A percentile compares a stretch with the other conserved stretches of the same genome.
Conservation (phyloP, 192 early-diverging fungal species). For the Phlyctochytrium arcticum region DNA sequence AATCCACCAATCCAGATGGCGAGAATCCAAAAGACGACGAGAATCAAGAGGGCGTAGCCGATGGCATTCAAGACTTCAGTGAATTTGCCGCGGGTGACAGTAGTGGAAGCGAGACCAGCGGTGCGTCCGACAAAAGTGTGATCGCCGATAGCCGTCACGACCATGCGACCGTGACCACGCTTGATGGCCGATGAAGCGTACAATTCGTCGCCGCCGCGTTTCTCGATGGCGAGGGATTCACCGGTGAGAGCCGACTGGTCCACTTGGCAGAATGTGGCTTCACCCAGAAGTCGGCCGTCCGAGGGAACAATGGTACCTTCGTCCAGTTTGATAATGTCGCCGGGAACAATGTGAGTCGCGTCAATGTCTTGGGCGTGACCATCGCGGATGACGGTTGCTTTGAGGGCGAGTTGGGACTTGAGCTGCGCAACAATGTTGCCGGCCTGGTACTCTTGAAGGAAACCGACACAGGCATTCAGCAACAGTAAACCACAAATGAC, state of each 20-base stretch:
- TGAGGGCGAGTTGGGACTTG: conserved; percentile 77
- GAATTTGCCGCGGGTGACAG: conserved; percentile 72
- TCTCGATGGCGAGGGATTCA: conserved; percentile 76
- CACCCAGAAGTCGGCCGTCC: conserved; percentile 66
- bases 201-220: conserved; percentile 67
- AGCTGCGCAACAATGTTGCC: conserved; percentile 37
- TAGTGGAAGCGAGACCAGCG: conserved; percentile 34
- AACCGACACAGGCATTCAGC: conserved; percentile 9
- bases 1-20: conserved; percentile 78
- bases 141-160: conserved; percentile 74
- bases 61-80: conserved; percentile 72
- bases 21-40: conserved; percentile 79
- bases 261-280: conserved; percentile 28
- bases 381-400: conserved; percentile 73
- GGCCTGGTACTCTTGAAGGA: conserved; percentile 12
- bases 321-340: conserved; percentile 88
- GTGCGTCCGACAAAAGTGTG: conserved; percentile 84
- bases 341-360: conserved; percentile 71
- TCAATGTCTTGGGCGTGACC: conserved; percentile 68
- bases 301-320: conserved; percentile 90
- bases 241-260: conserved; percentile 59
- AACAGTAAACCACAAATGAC: conserved; percentile 75
- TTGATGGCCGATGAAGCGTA: conserved; percentile 81
- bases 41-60: conserved; percentile 66
- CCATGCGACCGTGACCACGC: conserved; percentile 73